phyloP scores from a whole-genome alignment of 257 asterid species.

The Nicotiana tomentosiformis region DNA sequence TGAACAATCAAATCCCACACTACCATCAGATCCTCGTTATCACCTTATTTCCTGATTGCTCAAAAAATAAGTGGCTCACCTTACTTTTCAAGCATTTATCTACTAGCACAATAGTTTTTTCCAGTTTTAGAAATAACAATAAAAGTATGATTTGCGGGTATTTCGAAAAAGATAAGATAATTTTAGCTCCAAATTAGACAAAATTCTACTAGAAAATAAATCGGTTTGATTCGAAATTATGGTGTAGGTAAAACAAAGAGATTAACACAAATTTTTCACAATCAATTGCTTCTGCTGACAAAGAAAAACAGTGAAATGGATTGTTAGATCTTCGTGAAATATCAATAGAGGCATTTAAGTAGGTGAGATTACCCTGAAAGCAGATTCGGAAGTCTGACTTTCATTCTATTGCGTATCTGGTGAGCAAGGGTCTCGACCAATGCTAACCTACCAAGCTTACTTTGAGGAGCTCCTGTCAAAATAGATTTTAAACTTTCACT shows the following conservation, averaged over 20 bases:
- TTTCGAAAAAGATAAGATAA: background rate
- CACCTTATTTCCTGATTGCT: constrained; percentile 7
- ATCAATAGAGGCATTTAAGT: constrained; percentile 15
- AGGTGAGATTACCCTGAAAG: constrained; percentile 64
- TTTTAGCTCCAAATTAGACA: background rate
- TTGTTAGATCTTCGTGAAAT: background rate
- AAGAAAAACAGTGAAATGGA: background rate
- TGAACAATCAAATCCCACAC: background rate
- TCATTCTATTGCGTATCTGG: constrained; percentile 88
- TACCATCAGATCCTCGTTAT: background rate
- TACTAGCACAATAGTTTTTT: background rate
- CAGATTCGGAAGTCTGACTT: constrained; percentile 83
- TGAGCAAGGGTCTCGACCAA: constrained; percentile 90
- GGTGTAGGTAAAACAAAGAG: background rate
- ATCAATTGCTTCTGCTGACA: background rate
- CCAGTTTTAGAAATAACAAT: background rate
- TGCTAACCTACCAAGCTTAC: constrained; percentile 94
- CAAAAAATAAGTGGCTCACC: background rate
- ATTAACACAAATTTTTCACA: background rate
- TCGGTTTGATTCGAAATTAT: background rate
- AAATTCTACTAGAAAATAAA: background rate
- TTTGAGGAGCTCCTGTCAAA: constrained; percentile 80
- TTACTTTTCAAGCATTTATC: background rate
- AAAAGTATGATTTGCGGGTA: background rate
- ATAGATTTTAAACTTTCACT: constrained; percentile 86